Evolutionary conservation across 1,284 basidiomycete species (phyloP), one percentile per base, ranked within the genome.

Genomic region (Cryptococcus jaspeensis): DNA sequence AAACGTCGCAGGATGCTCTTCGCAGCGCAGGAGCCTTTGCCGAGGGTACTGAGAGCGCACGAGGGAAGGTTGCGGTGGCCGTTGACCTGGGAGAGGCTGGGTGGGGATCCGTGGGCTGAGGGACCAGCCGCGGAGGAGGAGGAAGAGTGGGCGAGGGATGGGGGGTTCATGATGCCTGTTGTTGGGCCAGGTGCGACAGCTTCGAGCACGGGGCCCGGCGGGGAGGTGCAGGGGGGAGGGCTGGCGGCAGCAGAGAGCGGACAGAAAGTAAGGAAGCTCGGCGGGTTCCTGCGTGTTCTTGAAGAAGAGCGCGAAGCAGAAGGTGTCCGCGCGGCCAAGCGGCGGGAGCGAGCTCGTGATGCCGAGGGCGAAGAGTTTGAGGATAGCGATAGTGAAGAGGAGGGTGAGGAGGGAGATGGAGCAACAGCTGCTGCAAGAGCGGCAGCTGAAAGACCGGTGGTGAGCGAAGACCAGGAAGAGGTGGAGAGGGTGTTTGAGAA

Each of bases 231-330:
- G 28, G 28, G 28, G 9, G 28, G 28, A 5, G 28, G 28, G 4
- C 5, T 4, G 28, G 28, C 9, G 28, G 28, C 9, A 9, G 4
- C 58, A 16, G 63, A 63, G 1, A 50, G 50, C 13, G 59, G 40
- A 36, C 67, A 67, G 23, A 66, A 72, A 43, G 76, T 76, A 0
- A 73, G 73, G 47, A 72, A 72, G 39, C 65, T 78, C 12, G 75
- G 73, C 5, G 64, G 65, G 8, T 67, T 76, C 46, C 49, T 78
- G 47, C 61, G 72, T 5, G 65, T 69, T 9, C 59, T 76, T 36
- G 73, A 75, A 55, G 75, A 77, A 57, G 66, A 77, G 43, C 50
- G 73, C 7, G 76, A 76, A 57, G 60, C 63, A 56, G 65, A 71
- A 45, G 60, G 59, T n/a, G 60, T 73, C 23, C 58, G 67, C 13